Base-by-base conservation (phyloP, 2,329 filamentous ascomycete species). In the Thermomyces lanuginosus region DNA sequence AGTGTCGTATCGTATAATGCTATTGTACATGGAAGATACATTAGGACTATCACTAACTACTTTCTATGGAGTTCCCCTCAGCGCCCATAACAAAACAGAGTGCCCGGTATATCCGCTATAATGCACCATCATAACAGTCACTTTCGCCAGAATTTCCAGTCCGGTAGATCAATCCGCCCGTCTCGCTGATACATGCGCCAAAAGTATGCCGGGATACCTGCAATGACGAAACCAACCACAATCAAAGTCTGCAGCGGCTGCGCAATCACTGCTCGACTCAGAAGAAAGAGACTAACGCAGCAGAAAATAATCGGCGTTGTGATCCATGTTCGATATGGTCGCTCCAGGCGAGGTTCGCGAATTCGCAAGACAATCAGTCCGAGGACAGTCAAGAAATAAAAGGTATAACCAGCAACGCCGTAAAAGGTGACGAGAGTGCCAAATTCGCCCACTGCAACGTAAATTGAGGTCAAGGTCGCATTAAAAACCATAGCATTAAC, bases 251-350 rank as follows among this genome's bases (percentile, higher is more conserved):
- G 84, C 27, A 92, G 42, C 4, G 89, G 89, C 54, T 92, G 76
- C 8, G 83, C 78, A 46, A 98, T 89, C 8, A 95, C 73, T 3
- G 84, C 83, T 26, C 89, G 66, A 45, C 74, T 84, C 21, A 98
- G 67, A 37, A 98, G 54, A 48, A 98, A 98, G 37, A 98, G 53
- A 48, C 81, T 92, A 20, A 98, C 89, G 46, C 89, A 98, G 65
- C 89, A 98, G 51, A 98, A 98, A 30, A 93, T 86, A 38, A 98
- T 86, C 7, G 89, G 89, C 2, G 89, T 98, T 1, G 76, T 77
- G 45, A 98, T 92, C 89, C 86, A 98, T 3, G 84, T 92, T 49
- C 73, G 76, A 55, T 98, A 98, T 1, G 89, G 86, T 14, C 89
- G 61, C 50, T 93, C 83, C 23, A 98, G 65, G 35, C 75, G 64